Conservation (phyloP, 805 yeast genomes). For the Isabelozyma rhagii region DNA sequence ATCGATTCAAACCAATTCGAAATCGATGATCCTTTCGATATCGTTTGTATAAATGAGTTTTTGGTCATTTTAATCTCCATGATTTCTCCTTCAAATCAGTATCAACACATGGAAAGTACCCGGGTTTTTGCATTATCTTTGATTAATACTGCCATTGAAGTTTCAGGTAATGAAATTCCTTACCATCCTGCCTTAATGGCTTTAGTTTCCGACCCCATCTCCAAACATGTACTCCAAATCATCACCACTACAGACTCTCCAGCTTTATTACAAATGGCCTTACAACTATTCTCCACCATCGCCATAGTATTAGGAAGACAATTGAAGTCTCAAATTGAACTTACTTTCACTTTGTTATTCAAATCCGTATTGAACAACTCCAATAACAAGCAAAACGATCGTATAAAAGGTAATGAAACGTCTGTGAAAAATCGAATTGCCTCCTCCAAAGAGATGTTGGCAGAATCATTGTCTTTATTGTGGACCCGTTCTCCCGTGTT, state of each 20-base stretch:
- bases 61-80: conserved; percentile 73
- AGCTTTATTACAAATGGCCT: conserved; percentile 66
- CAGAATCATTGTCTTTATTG: conserved; percentile 77
- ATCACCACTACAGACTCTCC: conserved; percentile 74
- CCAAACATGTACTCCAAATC: conserved; percentile 78
- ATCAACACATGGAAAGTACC: conserved; percentile 83
- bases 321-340: conserved; percentile 78
- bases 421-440: conserved; percentile 28
- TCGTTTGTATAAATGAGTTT: conserved; percentile 73
- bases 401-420: conserved; percentile 12
- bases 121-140: conserved; percentile 78
- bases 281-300: conserved; percentile 72
- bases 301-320: conserved; percentile 61
- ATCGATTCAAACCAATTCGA: background rate
- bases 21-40: conserved; percentile 55
- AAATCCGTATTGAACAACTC: conserved; percentile 47
- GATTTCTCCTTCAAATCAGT: conserved; percentile 76
- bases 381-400: conserved; percentile 15
- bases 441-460: conserved; percentile 67
- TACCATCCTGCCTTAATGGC: conserved; percentile 62
- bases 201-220: conserved; percentile 74
- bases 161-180: conserved; percentile 62
- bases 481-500: conserved; percentile 81
- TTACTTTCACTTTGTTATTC: conserved; percentile 62
- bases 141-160: conserved; percentile 76